These are phyloP conservation scores for Dictyostelium purpureum DNA, from an alignment of 78 protist genomes.

Conservation along the genomic window DNA sequence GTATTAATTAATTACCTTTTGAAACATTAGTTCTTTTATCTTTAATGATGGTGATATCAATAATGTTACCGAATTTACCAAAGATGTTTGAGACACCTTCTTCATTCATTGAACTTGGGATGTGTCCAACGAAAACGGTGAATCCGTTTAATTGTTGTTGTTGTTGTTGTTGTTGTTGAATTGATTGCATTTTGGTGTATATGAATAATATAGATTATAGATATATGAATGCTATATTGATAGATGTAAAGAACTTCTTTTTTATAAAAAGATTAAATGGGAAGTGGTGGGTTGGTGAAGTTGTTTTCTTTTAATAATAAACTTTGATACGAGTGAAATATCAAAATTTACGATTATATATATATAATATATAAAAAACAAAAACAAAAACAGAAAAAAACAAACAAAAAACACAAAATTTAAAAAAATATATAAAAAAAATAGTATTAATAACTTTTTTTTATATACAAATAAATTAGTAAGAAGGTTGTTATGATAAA, in stretches of 20 bases:
- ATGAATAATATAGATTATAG: no score
- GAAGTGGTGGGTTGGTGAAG: background rate
- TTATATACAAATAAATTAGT: background rate
- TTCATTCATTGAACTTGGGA: conserved; percentile 57
- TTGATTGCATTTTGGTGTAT: conserved; percentile 2
- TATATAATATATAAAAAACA: background rate
- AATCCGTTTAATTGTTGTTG: background rate
- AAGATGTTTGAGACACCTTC: conserved; percentile 32
- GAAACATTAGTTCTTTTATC: conserved; percentile 63
- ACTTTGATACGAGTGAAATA: background rate
- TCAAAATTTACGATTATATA: background rate
- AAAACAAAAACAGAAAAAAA: background rate
- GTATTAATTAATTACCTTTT: conserved; percentile 10
- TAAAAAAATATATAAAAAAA: background rate
- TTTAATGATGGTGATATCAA: conserved; percentile 37
- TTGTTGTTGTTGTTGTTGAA: conserved; percentile 4
- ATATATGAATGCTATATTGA: background rate
- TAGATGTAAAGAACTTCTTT: background rate
- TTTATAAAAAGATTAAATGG: background rate
- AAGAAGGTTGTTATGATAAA: background rate
- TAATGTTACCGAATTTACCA: conserved; percentile 27
- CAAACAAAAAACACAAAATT: background rate
- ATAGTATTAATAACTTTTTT: background rate
- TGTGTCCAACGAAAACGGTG: conserved; percentile 72
- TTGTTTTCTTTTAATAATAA: background rate